phyloP scores from a whole-genome alignment of 2,329 filamentous ascomycete genomes.

The Cercospora nicotianae region DNA sequence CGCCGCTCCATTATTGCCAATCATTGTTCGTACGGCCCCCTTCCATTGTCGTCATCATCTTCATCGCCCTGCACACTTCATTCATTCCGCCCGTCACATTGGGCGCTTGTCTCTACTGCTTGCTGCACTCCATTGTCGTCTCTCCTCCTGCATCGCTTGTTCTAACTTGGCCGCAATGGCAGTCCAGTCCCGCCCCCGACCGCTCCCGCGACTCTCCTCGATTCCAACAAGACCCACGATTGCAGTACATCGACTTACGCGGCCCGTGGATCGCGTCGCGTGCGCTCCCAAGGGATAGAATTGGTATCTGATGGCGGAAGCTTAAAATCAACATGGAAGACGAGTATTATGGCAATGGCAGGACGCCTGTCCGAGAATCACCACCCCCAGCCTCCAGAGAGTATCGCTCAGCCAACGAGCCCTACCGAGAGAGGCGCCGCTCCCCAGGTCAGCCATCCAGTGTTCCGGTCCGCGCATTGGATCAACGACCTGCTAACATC shows the following conservation, averaged over 20 bases:
- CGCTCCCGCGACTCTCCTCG: neutral
- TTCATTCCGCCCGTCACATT: conserved; percentile 8
- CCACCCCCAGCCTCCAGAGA: conserved; percentile 24
- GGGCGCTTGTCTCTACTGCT: conserved; percentile 8
- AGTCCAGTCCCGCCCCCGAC: conserved; percentile 9
- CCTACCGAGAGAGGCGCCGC: conserved; percentile 33
- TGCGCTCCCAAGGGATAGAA: neutral
- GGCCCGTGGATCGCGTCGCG: neutral
- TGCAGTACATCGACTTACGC: neutral
- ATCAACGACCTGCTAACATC: conserved; percentile 13
- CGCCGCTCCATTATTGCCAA: conserved; percentile 21
- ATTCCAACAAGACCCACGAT: neutral
- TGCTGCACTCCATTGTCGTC: conserved; percentile 8
- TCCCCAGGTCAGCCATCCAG: conserved; percentile 31
- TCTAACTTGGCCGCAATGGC: conserved; percentile 14
- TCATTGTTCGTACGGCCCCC: conserved; percentile 34
- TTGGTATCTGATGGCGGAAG: conserved; percentile 3
- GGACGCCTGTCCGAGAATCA: conserved; percentile 18
- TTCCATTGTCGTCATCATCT: conserved; percentile 20
- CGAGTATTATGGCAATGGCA: conserved; percentile 22
- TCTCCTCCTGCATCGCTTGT: conserved; percentile 6
- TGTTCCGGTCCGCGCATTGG: neutral
- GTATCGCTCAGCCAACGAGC: conserved; percentile 30
- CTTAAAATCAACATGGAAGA: conserved; percentile 23
- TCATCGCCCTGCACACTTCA: neutral